Conservation (phyloP, 352 stramenopile genomes). For the Aphanomyces invadans region DNA sequence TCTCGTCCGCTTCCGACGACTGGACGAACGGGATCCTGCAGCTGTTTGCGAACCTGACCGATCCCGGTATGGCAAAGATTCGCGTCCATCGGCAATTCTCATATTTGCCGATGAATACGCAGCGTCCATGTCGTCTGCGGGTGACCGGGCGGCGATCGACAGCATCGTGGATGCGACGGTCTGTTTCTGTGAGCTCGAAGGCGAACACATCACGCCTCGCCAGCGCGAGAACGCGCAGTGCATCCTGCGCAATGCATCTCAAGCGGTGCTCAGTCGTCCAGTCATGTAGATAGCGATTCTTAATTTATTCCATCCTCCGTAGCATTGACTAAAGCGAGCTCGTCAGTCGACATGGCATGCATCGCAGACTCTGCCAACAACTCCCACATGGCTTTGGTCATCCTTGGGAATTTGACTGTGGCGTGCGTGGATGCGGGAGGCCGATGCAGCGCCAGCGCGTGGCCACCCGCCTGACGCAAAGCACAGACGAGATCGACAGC, state of each 20-base stretch:
- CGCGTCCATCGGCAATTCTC: no score
- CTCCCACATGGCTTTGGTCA: conserved; percentile 13
- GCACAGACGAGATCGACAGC: conserved; percentile 6
- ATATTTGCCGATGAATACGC: no score
- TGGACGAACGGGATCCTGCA: not conserved
- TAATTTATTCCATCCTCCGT: no score
- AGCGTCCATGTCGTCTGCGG: no score
- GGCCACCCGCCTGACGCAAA: not conserved
- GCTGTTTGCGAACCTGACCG: conserved; percentile 2
- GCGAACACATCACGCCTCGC: not conserved
- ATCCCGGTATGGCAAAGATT: not conserved
- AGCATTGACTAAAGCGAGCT: not conserved
- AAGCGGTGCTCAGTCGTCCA: no score
- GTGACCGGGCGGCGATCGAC: not conserved
- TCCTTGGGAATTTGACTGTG: not conserved
- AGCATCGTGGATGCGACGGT: not conserved
- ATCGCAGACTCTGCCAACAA: not conserved
- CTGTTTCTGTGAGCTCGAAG: not conserved
- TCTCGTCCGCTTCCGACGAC: not conserved
- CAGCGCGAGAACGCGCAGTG: not conserved
- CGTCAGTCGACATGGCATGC: not conserved
- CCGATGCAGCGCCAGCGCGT: not conserved
- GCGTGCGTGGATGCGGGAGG: not conserved
- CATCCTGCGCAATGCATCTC: not conserved
- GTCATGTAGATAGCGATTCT: no score